Evolutionary conservation across 2,329 filamentous ascomycete genomes (phyloP).

Genomic region (Alternaria tenuissima): DNA sequence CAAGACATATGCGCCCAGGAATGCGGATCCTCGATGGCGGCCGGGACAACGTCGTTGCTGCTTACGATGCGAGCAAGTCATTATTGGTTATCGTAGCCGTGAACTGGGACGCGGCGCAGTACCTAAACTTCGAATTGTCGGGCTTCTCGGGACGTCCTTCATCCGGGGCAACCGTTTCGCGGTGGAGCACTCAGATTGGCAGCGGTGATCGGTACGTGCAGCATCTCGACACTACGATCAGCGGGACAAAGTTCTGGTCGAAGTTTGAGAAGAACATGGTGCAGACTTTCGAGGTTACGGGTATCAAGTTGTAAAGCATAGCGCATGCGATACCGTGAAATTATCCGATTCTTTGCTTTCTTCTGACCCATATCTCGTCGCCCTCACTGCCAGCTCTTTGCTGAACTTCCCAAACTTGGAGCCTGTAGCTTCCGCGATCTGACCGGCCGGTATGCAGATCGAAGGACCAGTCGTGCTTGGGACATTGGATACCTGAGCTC

Average conservation of each 20-base stretch:
- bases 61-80: constrained; percentile 12
- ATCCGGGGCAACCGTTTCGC: constrained; percentile 5
- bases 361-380: constrained; percentile 43
- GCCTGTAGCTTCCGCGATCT: constrained; percentile 68
- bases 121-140: constrained; percentile 17
- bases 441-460: constrained; percentile 69
- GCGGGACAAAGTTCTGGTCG: constrained; percentile 13
- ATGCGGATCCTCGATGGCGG: constrained; percentile 18
- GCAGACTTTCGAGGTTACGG: constrained; percentile 17
- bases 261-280: constrained; percentile 15
- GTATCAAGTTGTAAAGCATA: constrained; percentile 6
- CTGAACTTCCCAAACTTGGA: constrained; percentile 71
- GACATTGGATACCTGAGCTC: constrained; percentile 70
- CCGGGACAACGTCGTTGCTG: constrained; percentile 11
- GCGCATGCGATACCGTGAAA: background rate
- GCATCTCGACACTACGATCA: constrained; percentile 8
- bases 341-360: constrained; percentile 44
- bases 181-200: constrained; percentile 15
- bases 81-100: constrained; percentile 14
- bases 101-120: constrained; percentile 13
- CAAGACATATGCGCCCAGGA: constrained; percentile 13
- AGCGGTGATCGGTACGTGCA: constrained; percentile 13
- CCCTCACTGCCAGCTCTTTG: constrained; percentile 37
- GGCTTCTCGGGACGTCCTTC: constrained; percentile 8
- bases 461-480: constrained; percentile 76